Percentiles rank a stretch among this genome's conserved stretches.
phyloP scores from a whole-genome alignment of 768 basidiomycete genomes.

The Amanita phalloides region DNA sequence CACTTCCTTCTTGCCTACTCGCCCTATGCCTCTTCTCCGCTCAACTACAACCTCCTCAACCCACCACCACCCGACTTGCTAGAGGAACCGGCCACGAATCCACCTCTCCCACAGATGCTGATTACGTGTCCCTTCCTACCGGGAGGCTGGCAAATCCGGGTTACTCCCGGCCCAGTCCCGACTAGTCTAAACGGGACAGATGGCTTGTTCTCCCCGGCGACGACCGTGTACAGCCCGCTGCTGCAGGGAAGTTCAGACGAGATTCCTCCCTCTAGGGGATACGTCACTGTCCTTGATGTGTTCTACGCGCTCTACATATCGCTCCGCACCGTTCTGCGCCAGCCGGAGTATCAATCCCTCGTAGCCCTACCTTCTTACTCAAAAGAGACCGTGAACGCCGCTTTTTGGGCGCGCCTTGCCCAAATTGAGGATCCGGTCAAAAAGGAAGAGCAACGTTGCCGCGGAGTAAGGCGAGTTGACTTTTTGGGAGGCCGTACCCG shows the following conservation, averaged over 20 bases:
- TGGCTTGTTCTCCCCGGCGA: background rate
- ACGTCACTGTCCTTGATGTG: constrained; percentile 39
- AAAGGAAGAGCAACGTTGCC: constrained; percentile 24
- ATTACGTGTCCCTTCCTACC: constrained; percentile 23
- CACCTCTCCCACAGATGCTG: constrained; percentile 23
- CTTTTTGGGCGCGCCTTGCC: constrained; percentile 33
- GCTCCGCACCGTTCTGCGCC: constrained; percentile 35
- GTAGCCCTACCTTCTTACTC: constrained; percentile 18
- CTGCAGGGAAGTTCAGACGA: constrained; percentile 12
- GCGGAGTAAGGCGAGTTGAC: constrained; percentile 48
- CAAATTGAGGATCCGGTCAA: constrained; percentile 20
- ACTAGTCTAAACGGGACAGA: background rate
- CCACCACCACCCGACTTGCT: constrained; percentile 19
- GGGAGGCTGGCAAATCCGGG: constrained; percentile 18
- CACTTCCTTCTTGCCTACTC: constrained; percentile 30
- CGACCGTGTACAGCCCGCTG: constrained; percentile 1
- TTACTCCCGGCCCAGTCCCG: constrained; percentile 16
- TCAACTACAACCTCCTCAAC: constrained; percentile 27
- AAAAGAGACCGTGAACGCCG: constrained; percentile 20
- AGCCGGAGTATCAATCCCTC: constrained; percentile 28
- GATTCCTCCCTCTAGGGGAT: constrained; percentile 1
- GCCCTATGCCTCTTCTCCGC: constrained; percentile 20
- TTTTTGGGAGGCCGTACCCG: constrained; percentile 33
- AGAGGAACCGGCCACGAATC: constrained; percentile 30
- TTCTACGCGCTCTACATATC: constrained; percentile 32